Base-by-base conservation (phyloP, 1,139 yeast species). In the Magnusiomyces starmeri region DNA sequence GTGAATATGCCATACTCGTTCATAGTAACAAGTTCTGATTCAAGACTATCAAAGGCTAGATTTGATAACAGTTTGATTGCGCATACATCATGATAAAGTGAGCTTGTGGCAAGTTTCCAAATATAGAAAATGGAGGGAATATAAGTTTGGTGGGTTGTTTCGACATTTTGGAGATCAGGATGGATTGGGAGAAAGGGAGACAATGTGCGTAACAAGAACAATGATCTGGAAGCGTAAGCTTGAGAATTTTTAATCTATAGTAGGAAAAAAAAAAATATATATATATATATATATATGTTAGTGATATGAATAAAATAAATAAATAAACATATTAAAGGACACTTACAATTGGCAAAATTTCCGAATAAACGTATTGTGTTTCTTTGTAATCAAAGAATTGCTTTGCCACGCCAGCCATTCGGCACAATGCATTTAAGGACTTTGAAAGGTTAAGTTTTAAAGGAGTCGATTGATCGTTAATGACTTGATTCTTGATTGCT, bases 11-110 rank as follows among this genome's bases (percentile, higher is more conserved):
- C 95, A 63, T 68, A 81, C 20, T 69, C 65, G 1, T 75, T 73
- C 55, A 72, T 66, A 1, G 60, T 53, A 1, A 67, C 63, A 9
- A 63, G 49, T 1, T 63, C 56, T 4, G 71, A 64, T 27, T 72
- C 65, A 25, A 70, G 63, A 3, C 72, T 53, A 43, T 66, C 75
- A 61, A 78, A 76, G 0, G 87, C 76, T 16, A 84, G 70, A 25
- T 80, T 75, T 2, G 94, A 86, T 46, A 87, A 67, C 24, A 87
- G 70, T 16, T 84, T 80, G 14, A 89, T 75, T 51, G 87, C 64
- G 60, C 82, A 85, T 20, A 82, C 74, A 58, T 87, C 95, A 48
- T 82, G 76, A 12, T 78, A 77, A 2, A 79, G 72, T 14, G 80
- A 75, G 45, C 80, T 75, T 46, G 78, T 74, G 14, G 81, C 73